Conservation (phyloP, 129 eudicot genomes). For the Lonicera japonica region DNA sequence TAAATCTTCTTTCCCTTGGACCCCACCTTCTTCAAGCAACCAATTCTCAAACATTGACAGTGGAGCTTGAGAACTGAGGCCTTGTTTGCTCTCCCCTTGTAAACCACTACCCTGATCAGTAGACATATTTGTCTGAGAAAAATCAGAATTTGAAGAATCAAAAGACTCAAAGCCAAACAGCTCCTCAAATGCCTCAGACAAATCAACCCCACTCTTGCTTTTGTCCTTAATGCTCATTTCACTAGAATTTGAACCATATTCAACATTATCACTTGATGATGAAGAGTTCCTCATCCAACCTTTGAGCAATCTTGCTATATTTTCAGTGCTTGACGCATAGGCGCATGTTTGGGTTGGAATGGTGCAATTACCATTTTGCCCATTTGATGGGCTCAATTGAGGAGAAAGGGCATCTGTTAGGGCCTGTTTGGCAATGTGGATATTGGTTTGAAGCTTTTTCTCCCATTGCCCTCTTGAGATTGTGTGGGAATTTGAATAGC, state of each 20-base stretch:
- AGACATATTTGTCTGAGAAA: slow-evolving; percentile 28
- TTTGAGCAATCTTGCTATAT: slow-evolving; percentile 68
- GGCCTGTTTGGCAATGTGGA: slow-evolving; percentile 46
- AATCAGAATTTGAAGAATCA: slow-evolving; percentile 21
- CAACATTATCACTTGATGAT: slow-evolving; percentile 8
- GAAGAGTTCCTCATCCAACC: slow-evolving; percentile 48
- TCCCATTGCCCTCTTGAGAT: slow-evolving; percentile 48
- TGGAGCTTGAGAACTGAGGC: slow-evolving; percentile 16
- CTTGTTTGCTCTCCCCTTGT: slow-evolving; percentile 46
- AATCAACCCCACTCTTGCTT: slow-evolving; percentile 28
- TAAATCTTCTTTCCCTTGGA: slow-evolving; percentile 39
- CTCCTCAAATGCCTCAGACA: slow-evolving; percentile 47
- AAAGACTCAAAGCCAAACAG: slow-evolving; percentile 55
- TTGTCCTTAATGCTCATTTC: slow-evolving; percentile 30
- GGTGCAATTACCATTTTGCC: neutral
- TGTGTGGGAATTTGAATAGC: slow-evolving; percentile 11
- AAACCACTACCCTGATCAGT: slow-evolving; percentile 39
- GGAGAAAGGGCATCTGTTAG: slow-evolving; percentile 33
- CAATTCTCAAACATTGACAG: slow-evolving; percentile 69
- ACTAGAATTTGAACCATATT: slow-evolving; percentile 11
- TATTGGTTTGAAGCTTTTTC: slow-evolving; percentile 35
- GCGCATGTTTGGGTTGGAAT: neutral
- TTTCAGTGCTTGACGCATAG: slow-evolving; percentile 55
- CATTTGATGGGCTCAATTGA: neutral
- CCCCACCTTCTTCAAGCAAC: slow-evolving; percentile 52